Evolutionary conservation across 345 rosid species (phyloP).

Genomic region (Excoecaria agallocha): DNA sequence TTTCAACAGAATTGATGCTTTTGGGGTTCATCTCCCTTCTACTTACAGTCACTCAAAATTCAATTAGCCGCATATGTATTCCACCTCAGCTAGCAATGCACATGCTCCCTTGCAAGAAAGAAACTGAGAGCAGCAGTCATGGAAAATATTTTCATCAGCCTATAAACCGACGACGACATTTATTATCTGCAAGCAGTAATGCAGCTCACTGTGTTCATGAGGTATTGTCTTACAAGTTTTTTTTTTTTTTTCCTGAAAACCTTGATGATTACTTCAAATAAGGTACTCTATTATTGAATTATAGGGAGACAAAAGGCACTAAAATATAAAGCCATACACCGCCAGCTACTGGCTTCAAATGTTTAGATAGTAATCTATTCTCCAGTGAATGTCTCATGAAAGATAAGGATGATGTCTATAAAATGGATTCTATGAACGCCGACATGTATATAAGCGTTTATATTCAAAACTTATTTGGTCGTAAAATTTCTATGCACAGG

Average conservation of each 20-base stretch:
- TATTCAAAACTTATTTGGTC: neutral
- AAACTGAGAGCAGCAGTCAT: conserved; percentile 24
- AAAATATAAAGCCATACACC: too few relatives aligned
- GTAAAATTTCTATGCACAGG: conserved; percentile 37
- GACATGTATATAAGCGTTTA: neutral
- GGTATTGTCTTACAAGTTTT: conserved; percentile 22
- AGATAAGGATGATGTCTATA: neutral
- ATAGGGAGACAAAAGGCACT: too few relatives aligned
- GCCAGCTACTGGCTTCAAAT: too few relatives aligned
- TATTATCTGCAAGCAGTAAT: conserved; percentile 34
- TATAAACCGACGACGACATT: conserved; percentile 33
- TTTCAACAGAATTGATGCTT: conserved; percentile 79
- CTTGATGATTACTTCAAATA: too few relatives aligned
- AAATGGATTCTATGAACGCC: neutral
- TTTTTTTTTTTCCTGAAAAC: neutral
- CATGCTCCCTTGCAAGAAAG: conserved; percentile 77
- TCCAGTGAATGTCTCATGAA: neutral
- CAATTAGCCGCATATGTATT: conserved; percentile 58
- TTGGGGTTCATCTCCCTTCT: conserved; percentile 86
- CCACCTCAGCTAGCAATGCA: conserved; percentile 41
- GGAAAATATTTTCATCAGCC: conserved; percentile 26
- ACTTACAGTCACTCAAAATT: conserved; percentile 57
- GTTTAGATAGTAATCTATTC: neutral
- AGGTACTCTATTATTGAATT: too few relatives aligned
- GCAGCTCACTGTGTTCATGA: conserved; percentile 32